These are phyloP conservation scores for Fistulifera pelliculosa DNA, from an alignment of 108 stramenopile species.

Conservation along the genomic window DNA sequence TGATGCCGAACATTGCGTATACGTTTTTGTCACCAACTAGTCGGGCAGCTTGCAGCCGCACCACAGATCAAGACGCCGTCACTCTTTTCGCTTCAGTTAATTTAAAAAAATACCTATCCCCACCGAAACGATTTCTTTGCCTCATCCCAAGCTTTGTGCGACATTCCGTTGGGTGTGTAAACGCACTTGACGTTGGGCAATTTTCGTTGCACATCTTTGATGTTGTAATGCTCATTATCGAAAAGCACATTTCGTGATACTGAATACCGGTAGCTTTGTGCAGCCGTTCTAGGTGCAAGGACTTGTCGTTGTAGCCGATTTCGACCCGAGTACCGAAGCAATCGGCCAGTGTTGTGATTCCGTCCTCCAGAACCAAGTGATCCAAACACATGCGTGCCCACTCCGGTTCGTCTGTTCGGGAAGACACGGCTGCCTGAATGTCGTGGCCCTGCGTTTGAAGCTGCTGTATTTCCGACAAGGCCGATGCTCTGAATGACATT, in stretches of 20 bases:
- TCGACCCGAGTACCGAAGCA: conserved; percentile 48
- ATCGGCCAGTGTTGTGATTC: conserved; percentile 23
- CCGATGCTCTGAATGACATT: conserved; percentile 28
- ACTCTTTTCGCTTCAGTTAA: no score
- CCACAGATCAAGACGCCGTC: no score
- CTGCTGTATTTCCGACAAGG: conserved; percentile 48
- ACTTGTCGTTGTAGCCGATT: conserved; percentile 51
- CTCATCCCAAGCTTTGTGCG: conserved; percentile 41
- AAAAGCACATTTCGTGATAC: conserved; percentile 82
- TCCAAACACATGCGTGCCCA: conserved; percentile 69
- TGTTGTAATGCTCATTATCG: conserved; percentile 79
- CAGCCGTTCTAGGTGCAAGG: conserved; percentile 51
- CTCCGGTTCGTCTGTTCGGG: conserved; percentile 60
- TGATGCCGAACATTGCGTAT: no score
- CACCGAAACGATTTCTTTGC: conserved; percentile 37
- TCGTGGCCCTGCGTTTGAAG: conserved; percentile 22
- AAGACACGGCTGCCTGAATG: conserved; percentile 60
- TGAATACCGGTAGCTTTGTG: conserved; percentile 49
- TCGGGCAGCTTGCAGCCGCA: no score
- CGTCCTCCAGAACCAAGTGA: conserved; percentile 28
- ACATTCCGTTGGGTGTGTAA: conserved; percentile 71
- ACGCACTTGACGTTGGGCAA: conserved; percentile 65
- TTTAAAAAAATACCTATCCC: no score
- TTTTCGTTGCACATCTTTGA: conserved; percentile 19
- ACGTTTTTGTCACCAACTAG: no score